Evolutionary conservation across 192 early-diverging fungal species (phyloP).

Genomic region (Coemansia nantahalensis): DNA sequence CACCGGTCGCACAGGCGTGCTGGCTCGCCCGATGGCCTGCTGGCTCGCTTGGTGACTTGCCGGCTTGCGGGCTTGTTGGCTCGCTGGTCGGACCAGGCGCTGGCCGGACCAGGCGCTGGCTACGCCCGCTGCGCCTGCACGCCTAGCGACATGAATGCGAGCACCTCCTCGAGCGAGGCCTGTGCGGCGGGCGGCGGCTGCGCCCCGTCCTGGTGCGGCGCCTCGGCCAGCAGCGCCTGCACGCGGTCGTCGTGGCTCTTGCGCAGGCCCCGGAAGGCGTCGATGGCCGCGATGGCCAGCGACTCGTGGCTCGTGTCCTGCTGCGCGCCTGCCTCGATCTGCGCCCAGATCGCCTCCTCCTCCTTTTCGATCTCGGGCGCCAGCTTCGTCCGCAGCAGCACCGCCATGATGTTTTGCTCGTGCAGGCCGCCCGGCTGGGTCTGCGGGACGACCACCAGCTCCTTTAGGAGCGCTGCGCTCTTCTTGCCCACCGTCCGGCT

Average conservation of each 20-base stretch:
- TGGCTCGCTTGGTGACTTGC: too few relatives aligned
- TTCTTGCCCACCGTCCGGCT: constrained; percentile 41
- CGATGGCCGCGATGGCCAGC: constrained; percentile 37
- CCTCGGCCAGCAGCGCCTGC: constrained; percentile 13
- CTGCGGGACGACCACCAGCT: constrained; percentile 46
- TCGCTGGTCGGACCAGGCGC: too few relatives aligned
- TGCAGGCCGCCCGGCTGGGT: constrained; percentile 39
- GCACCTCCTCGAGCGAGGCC: constrained; percentile 37
- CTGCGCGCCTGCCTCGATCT: constrained; percentile 22
- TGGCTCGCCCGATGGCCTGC: too few relatives aligned
- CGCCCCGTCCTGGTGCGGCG: neutral
- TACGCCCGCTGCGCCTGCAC: neutral
- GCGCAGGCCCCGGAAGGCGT: constrained; percentile 28
- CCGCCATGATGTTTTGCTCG: constrained; percentile 49
- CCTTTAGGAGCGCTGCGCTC: constrained; percentile 32
- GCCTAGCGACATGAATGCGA: constrained; percentile 43
- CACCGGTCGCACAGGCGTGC: too few relatives aligned
- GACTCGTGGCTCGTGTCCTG: constrained; percentile 39
- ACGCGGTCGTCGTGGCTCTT: constrained; percentile 28
- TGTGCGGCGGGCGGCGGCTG: neutral
- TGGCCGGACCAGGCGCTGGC: too few relatives aligned
- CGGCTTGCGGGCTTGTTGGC: too few relatives aligned
- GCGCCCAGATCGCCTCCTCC: constrained; percentile 41
- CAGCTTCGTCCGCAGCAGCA: constrained; percentile 53
- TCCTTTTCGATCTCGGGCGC: constrained; percentile 54